Conservation (phyloP, 2,329 filamentous ascomycete genomes). For the Magnaporthiopsis incrustans region DNA sequence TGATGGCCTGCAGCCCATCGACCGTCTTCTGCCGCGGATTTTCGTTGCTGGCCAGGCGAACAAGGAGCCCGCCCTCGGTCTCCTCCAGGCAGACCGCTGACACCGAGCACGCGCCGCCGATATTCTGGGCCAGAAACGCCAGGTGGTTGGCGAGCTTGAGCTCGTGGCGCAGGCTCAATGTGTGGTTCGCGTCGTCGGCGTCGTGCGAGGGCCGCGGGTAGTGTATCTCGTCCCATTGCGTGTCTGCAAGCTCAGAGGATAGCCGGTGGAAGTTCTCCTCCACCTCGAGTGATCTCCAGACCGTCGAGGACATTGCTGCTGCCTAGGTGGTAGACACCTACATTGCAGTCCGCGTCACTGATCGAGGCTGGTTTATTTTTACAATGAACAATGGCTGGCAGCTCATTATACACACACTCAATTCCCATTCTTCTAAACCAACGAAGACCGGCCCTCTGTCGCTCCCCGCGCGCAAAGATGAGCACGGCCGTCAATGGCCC, state of each 20-base stretch:
- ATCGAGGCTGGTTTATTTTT: neutral
- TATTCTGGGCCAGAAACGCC: constrained; percentile 3
- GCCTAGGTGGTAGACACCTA: neutral
- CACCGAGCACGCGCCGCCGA: neutral
- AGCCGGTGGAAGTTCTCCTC: neutral
- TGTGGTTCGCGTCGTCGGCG: neutral
- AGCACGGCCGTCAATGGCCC: neutral
- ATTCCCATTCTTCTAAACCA: neutral
- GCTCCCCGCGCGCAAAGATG: neutral
- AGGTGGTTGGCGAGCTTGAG: constrained; percentile 5
- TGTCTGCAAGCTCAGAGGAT: neutral
- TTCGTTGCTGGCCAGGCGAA: constrained; percentile 7
- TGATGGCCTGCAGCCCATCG: neutral
- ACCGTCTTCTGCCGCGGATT: neutral
- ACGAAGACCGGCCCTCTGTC: neutral
- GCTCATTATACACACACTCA: neutral
- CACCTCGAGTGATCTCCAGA: neutral
- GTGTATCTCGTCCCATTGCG: neutral
- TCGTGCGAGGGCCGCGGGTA: neutral
- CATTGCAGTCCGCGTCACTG: neutral
- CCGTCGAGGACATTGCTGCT: neutral
- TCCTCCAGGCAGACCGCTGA: constrained; percentile 8
- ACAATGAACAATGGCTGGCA: neutral
- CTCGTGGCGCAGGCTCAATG: constrained; percentile 4
- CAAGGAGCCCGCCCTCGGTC: neutral